Conservation (phyloP, 768 basidiomycete species). For the Clitopilus hobsonii region DNA sequence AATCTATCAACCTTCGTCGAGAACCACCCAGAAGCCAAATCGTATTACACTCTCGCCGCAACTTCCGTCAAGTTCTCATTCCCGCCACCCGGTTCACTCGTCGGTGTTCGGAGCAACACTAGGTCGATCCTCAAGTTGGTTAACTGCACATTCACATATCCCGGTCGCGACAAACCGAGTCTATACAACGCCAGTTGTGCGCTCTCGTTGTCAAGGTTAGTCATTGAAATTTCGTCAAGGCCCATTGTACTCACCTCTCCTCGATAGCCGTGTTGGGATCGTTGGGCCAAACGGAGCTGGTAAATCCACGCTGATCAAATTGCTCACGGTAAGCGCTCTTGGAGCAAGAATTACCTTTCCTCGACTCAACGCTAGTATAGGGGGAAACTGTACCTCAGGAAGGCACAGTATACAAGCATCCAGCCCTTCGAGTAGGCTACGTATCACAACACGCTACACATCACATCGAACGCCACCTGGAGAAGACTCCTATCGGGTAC, state of each 20-base stretch:
- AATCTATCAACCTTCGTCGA: slow-evolving; percentile 89
- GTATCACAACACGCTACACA: slow-evolving; percentile 98
- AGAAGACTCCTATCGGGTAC: slow-evolving; percentile 95
- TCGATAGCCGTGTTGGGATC: slow-evolving; percentile 79
- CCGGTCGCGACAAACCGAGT: slow-evolving; percentile 75
- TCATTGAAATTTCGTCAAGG: no score
- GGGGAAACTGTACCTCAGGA: slow-evolving; percentile 91
- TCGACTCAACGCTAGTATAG: slow-evolving; percentile 27
- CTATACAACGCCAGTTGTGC: slow-evolving; percentile 87
- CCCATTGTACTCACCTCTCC: slow-evolving; percentile 8
- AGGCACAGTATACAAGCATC: slow-evolving; percentile 92
- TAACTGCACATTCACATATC: slow-evolving; percentile 92
- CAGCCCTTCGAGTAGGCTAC: slow-evolving; percentile 89
- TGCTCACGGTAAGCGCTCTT: slow-evolving; percentile 63
- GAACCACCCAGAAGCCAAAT: slow-evolving; percentile 88
- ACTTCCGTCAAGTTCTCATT: slow-evolving; percentile 94
- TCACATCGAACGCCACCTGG: slow-evolving; percentile 91
- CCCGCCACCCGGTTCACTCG: slow-evolving; percentile 91
- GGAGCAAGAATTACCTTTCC: slow-evolving; percentile 4
- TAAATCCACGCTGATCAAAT: slow-evolving; percentile 93
- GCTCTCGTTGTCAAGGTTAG: slow-evolving; percentile 84
- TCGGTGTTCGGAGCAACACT: slow-evolving; percentile 96
- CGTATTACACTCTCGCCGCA: slow-evolving; percentile 94
- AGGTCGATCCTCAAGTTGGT: slow-evolving; percentile 92
- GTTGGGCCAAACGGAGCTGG: slow-evolving; percentile 94